phyloP scores from a whole-genome alignment of 306 rosid genomes.

The cucumber (Cucumis sativus) region Cucumber_9930_V3 NC_026656.2:2096501-2097000 shows the following conservation, averaged over 20 bases:
- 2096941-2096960: background rate
- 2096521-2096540: constrained; percentile 5
- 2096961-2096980: background rate
- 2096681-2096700: too few species aligned
- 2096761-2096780: background rate
- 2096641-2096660: too few species aligned
- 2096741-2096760: background rate
- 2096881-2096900: constrained; percentile 4
- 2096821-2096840: constrained; percentile 4
- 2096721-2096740: constrained; percentile 8
- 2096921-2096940: background rate
- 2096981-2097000: constrained; percentile 23
- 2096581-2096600: background rate
- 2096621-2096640: too few species aligned
- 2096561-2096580: background rate
- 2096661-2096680: too few species aligned
- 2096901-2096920: constrained; percentile 18
- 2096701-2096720: background rate
- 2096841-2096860: background rate
- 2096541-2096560: background rate
- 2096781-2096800: constrained; percentile 4
- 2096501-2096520: constrained; percentile 11
- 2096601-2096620: background rate
- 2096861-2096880: background rate
- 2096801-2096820: constrained; percentile 16